phyloP scores from a whole-genome alignment of 2,329 filamentous ascomycete genomes.

The Sporothrix variecibatus region DNA sequence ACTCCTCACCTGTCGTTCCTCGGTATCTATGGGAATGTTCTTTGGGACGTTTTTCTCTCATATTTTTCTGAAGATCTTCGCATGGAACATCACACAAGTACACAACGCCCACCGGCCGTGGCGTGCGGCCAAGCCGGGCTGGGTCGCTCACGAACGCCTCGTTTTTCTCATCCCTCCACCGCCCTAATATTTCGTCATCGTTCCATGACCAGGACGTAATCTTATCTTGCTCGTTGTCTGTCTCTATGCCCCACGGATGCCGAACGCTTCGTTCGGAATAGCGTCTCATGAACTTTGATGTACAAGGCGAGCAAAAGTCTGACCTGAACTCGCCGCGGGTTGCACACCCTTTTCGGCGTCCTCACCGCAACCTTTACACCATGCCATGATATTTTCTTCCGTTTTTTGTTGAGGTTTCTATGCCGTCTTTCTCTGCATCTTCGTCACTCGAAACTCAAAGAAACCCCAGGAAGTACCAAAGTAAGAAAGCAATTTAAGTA shows the following conservation, averaged over 20 bases:
- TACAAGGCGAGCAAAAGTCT: neutral
- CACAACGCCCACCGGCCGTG: neutral
- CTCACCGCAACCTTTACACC: neutral
- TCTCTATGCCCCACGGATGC: constrained; percentile 6
- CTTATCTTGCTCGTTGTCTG: constrained; percentile 11
- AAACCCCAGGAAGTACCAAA: neutral
- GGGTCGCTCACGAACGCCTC: constrained; percentile 4
- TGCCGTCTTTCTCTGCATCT: neutral
- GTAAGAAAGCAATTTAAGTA: neutral
- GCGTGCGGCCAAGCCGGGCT: neutral
- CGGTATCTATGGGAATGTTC: neutral
- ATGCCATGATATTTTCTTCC: neutral
- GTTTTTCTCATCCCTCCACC: neutral
- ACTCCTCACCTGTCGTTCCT: neutral
- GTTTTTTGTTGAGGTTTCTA: neutral
- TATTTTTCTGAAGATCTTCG: neutral
- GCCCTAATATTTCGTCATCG: constrained; percentile 2
- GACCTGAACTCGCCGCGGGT: neutral
- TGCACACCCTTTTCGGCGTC: neutral
- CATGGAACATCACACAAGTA: neutral
- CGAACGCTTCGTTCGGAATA: neutral
- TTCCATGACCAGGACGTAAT: constrained; percentile 4
- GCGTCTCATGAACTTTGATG: neutral
- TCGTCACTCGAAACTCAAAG: neutral
- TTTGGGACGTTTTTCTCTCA: neutral